Percentiles rank a stretch among this genome's conserved stretches.
These are phyloP conservation scores for Phaeosphaeriaceae sp. DNA, from an alignment of 2,329 filamentous ascomycete species.

Conservation along the genomic window DNA sequence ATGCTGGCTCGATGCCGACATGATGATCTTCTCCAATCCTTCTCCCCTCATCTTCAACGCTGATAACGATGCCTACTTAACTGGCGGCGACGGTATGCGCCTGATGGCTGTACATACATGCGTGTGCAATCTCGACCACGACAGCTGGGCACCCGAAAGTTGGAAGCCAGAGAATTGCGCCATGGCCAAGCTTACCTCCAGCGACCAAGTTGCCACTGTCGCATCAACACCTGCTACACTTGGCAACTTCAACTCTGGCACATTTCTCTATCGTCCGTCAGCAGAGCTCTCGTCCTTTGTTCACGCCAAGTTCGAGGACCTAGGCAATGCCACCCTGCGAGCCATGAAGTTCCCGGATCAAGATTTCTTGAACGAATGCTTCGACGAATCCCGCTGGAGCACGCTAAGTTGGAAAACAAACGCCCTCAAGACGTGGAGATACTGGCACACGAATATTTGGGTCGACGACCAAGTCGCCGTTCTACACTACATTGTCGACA, in stretches of 20 bases:
- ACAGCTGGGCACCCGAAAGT: slow-evolving; percentile 58
- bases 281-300: slow-evolving; percentile 50
- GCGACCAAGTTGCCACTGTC: slow-evolving; percentile 42
- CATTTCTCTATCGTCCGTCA: slow-evolving; percentile 59
- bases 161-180: slow-evolving; percentile 60
- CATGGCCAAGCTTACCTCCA: slow-evolving; percentile 50
- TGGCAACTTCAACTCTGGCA: slow-evolving; percentile 59
- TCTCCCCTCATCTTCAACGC: slow-evolving; percentile 49
- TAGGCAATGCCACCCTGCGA: slow-evolving; percentile 43
- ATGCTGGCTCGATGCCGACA: slow-evolving; percentile 62
- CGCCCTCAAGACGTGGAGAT: slow-evolving; percentile 61
- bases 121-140: slow-evolving; percentile 60
- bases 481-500: slow-evolving; percentile 63
- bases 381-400: slow-evolving; percentile 51
- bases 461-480: slow-evolving; percentile 56
- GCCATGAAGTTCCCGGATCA: slow-evolving; percentile 61
- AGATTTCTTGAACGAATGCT: slow-evolving; percentile 61
- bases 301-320: slow-evolving; percentile 49
- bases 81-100: slow-evolving; percentile 33
- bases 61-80: slow-evolving; percentile 44
- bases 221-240: slow-evolving; percentile 48
- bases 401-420: slow-evolving; percentile 60
- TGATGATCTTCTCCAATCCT: slow-evolving; percentile 56
- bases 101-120: slow-evolving; percentile 60
- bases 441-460: slow-evolving; percentile 62